Conservation (phyloP, 331 rosid species). For the Quercus phellos region DNA sequence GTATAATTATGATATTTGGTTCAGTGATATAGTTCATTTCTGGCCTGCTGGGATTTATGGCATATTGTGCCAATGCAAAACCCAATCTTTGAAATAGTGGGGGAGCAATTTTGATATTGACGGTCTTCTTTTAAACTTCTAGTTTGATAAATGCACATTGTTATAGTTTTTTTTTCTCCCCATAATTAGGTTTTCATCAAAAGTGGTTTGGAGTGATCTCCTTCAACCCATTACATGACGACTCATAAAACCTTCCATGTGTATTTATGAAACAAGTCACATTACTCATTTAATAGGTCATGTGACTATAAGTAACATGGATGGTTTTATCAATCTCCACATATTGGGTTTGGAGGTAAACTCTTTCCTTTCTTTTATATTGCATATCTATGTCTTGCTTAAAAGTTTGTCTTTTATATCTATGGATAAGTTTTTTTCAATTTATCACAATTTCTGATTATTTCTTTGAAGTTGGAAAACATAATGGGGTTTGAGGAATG, state of each 20-base stretch:
- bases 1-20: slow-evolving; percentile 15
- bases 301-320: no score
- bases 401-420: background rate
- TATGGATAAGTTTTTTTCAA: background rate
- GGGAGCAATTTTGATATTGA: slow-evolving; percentile 21
- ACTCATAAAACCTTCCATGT: no score
- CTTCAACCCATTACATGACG: no score
- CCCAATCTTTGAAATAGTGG: slow-evolving; percentile 27
- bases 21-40: slow-evolving; percentile 29
- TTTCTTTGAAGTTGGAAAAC: background rate
- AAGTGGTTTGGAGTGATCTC: no score
- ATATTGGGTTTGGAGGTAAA: no score
- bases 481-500: background rate
- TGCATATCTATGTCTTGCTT: background rate
- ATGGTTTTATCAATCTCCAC: no score
- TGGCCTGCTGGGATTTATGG: slow-evolving; percentile 30
- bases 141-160: slow-evolving; percentile 13
- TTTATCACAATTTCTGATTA: background rate
- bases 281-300: no score
- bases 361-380: no score
- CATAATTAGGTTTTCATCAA: no score
- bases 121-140: slow-evolving; percentile 18
- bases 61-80: slow-evolving; percentile 33
- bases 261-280: no score
- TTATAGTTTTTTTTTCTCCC: background rate